Base-by-base conservation (phyloP, 2,329 filamentous ascomycete genomes). In the Cytospora piceicola region DNA sequence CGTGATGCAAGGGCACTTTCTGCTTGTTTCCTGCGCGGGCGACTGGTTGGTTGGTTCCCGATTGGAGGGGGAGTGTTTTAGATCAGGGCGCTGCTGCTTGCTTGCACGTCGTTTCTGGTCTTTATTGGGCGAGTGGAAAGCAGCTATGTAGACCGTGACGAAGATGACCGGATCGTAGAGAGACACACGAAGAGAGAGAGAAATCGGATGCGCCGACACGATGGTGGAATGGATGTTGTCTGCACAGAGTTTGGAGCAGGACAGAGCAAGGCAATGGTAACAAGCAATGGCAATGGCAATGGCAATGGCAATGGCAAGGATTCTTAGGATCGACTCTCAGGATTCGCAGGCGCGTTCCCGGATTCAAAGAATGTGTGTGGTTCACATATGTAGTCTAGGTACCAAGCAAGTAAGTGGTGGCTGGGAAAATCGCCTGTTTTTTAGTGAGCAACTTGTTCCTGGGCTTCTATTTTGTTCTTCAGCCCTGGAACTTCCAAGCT, bases 291-390 rank as follows among this genome's bases (percentile, higher is more conserved):
- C 46, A 46, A 46, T 42, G 17, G 20, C 42, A 22, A 49, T 4
- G n/a, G 8, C 42, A 46, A 46, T 42, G 17, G 20, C 4, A 24
- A 49, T 14, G 46, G n/a, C n/a, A 49, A 24, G 46, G 12, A 22
- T 24, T 49, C n/a, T 49, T 14, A 7, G 42, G 42, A 49, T 49
- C n/a, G 4, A 6, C n/a, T 49, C 4, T 12, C n/a, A 49, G 42
- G 42, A 22, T 49, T 49, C n/a, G 42, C 42, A 49, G n/a, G 42
- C 42, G 42, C n/a, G 42, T 49, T 49, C 42, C 42, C 42, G n/a
- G 42, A 24, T 49, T 49, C 27, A 29, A 3, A 29, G 5, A 22
- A 9, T n/a, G 20, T n/a, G 8, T 20, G 42, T n/a, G 8, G 11
- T 42, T 20, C 36, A 42, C 39, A n/a, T 24, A 12, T 24, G 22